These are phyloP conservation scores for Calonectria henricotiae DNA, from an alignment of 2,329 filamentous ascomycete species.

Conservation along the genomic window DNA sequence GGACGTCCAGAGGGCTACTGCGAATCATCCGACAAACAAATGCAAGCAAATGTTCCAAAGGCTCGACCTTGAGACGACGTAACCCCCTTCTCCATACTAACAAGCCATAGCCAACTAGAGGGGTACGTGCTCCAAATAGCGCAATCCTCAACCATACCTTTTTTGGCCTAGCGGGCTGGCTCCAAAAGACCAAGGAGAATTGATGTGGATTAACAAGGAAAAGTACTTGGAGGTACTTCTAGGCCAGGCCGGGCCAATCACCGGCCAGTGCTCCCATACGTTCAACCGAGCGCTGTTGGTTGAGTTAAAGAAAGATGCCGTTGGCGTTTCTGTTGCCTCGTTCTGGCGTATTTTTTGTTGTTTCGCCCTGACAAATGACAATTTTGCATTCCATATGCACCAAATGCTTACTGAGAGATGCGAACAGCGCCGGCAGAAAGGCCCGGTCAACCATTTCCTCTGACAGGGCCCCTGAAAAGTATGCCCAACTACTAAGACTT, in stretches of 20 bases:
- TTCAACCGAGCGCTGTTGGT: constrained; percentile 27
- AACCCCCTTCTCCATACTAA: constrained; percentile 21
- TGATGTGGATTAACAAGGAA: constrained; percentile 44
- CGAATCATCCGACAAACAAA: constrained; percentile 40
- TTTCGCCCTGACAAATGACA: neutral
- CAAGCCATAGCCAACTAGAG: constrained; percentile 19
- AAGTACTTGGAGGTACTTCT: constrained; percentile 46
- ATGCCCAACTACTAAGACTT: neutral
- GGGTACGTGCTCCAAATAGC: constrained; percentile 41
- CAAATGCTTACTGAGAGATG: constrained; percentile 10
- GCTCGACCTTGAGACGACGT: constrained; percentile 32
- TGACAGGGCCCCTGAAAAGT: neutral
- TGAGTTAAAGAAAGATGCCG: neutral
- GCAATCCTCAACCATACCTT: constrained; percentile 45
- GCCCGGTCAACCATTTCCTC: constrained; percentile 3
- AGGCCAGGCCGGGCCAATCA: constrained; percentile 9
- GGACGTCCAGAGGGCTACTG: constrained; percentile 27
- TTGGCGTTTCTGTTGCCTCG: constrained; percentile 23
- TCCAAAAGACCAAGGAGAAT: constrained; percentile 40
- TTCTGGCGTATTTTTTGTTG: constrained; percentile 15
- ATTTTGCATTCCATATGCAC: constrained; percentile 9
- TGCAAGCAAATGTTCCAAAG: constrained; percentile 29
- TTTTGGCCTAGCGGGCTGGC: constrained; percentile 43
- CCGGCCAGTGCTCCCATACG: neutral
- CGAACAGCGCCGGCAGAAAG: neutral